Evolutionary conservation across 2,329 filamentous ascomycete genomes (phyloP).

Genomic region (Penicillium sp.): DNA sequence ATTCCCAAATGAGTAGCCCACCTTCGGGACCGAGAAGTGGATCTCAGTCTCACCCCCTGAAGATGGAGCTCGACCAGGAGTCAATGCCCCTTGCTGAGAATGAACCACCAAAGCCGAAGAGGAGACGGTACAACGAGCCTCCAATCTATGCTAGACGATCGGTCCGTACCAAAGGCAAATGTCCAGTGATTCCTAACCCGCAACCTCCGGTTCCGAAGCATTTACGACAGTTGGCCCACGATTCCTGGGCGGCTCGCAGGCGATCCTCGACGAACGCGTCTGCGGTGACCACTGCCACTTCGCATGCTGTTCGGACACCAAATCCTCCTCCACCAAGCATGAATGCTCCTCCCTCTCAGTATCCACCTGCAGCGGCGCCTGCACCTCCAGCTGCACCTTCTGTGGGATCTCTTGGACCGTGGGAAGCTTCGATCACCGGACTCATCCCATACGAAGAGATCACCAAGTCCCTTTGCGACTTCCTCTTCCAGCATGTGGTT

Average conservation of each 20-base stretch:
- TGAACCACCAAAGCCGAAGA: conserved; percentile 47
- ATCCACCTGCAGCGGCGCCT: conserved; percentile 1
- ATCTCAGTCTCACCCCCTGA: conserved; percentile 21
- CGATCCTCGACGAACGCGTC: conserved; percentile 15
- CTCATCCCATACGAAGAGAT: conserved; percentile 69
- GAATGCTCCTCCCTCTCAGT: conserved; percentile 27
- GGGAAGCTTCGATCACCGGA: conserved; percentile 62
- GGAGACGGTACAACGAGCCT: conserved; percentile 50
- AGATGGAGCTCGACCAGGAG: conserved; percentile 24
- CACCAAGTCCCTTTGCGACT: conserved; percentile 72
- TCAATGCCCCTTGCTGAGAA: conserved; percentile 18
- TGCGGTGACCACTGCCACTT: conserved; percentile 11
- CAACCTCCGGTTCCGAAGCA: conserved; percentile 34
- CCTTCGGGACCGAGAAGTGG: conserved; percentile 20
- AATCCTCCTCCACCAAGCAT: conserved; percentile 19
- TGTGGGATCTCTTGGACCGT: conserved; percentile 36
- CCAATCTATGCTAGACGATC: conserved; percentile 50
- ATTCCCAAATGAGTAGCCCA: conserved; percentile 29
- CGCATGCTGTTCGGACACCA: conserved; percentile 16
- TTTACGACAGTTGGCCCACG: conserved; percentile 21
- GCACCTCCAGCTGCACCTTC: conserved; percentile 1
- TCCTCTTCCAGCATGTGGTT: conserved; percentile 68
- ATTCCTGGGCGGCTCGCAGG: conserved; percentile 25
- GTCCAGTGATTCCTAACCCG: conserved; percentile 40
- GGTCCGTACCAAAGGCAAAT: conserved; percentile 39